Base-by-base conservation (phyloP, 306 rosid genomes). In the Malus domestica region DNA sequence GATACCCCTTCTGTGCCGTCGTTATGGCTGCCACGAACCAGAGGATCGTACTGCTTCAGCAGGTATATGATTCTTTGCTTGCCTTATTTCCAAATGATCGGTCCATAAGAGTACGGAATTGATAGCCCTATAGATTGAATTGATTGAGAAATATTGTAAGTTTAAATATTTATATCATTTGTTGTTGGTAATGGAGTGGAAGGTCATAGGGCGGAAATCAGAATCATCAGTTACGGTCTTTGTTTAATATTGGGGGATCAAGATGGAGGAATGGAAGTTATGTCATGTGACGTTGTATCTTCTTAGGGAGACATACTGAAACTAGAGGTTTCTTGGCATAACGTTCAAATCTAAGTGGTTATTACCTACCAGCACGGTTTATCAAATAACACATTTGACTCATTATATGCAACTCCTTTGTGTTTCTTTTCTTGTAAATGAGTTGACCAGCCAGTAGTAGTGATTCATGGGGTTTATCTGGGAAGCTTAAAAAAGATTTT, bases 21-120 rank as follows among this genome's bases (percentile, higher is more conserved):
- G 99, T 96, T 14, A 92, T 92, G 98, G 93, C 96, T 0, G 91
- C 99, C 7, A 86, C 98, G 3, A 96, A 96, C 76, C 99, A 92
- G 83, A 88, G 99, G 85, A 96, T 96, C 8, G 93, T 97, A 1
- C 80, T 96, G 68, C 98, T 92, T 84, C 98, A 96, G 78, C 99
- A 89, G 98, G 99, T 90, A 79, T 20, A 10, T 7, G 25, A 14
- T 74, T 69, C 20, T 15, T 16, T 72, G 59, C 73, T 27, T 18
- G 40, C 29, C 11, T 51, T 33, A 8, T 30, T 22, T 63, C 65
- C 5, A 11, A 51, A 51, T 49, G 8, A 18, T 70, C 32, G 20
- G 33, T 27, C 40, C 51, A 6, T 23, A 25, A 68, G 33, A 27
- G 2, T 27, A 16, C 11, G 58, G 22, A 23, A 45, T 68, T 45